These are phyloP conservation scores for Guyanaporus albipodus DNA, from an alignment of 768 basidiomycete species.

Conservation along the genomic window DNA sequence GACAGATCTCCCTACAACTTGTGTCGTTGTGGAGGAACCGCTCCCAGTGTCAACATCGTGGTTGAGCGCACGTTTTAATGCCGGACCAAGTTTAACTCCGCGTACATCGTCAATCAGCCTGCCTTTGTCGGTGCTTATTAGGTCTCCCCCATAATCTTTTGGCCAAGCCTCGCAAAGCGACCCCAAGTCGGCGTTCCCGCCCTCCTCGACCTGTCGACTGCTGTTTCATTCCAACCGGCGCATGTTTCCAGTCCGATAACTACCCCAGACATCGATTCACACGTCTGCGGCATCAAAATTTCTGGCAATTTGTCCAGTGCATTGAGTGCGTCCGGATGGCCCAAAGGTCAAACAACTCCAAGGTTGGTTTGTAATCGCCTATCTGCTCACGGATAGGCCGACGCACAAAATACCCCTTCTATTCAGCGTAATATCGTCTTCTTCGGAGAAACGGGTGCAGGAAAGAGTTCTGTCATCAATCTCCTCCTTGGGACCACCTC, in stretches of 20 bases:
- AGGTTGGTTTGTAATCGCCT: constrained; percentile 10
- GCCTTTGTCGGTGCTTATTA: constrained; percentile 5
- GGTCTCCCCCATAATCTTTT: constrained; percentile 1
- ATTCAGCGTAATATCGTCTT: constrained; percentile 18
- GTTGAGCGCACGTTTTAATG: constrained; percentile 12
- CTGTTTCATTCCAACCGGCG: background rate
- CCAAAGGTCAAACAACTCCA: background rate
- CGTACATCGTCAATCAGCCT: background rate
- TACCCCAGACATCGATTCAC: too few relatives aligned
- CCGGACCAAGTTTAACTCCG: background rate
- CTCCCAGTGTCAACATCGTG: too few relatives aligned
- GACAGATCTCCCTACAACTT: too few relatives aligned
- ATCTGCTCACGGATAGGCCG: background rate
- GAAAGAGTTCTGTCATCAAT: constrained; percentile 29
- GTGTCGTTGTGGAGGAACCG: too few relatives aligned
- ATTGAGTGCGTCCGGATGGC: background rate
- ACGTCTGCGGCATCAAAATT: background rate
- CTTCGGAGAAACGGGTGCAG: constrained; percentile 22
- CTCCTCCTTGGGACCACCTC: constrained; percentile 12
- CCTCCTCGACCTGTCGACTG: background rate
- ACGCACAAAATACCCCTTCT: background rate
- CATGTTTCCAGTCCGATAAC: background rate
- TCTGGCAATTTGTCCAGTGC: background rate
- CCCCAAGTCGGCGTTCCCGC: background rate
- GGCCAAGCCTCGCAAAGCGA: background rate